Evolutionary conservation across 2,329 filamentous ascomycete genomes (phyloP), one percentile per base, ranked within the genome.

Genomic region (Cercospora sesami): DNA sequence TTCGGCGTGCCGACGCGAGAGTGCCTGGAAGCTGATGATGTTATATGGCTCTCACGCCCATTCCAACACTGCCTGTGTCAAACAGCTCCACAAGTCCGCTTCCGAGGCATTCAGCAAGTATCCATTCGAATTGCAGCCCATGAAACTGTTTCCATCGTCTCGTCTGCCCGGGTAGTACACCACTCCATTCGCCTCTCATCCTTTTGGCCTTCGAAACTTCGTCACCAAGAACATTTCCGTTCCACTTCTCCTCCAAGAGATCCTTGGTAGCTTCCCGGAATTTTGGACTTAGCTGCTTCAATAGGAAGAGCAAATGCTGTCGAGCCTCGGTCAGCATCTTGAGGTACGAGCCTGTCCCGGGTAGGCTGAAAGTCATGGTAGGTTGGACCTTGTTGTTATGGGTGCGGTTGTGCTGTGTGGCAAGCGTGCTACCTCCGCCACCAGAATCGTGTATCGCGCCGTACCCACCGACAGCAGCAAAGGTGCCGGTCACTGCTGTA

Each of bases 51-150:
- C 71, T 65, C 42, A 92, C 85, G 10, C 87, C 91, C 68, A 86
- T 83, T 1, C 91, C 91, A n/a, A 93, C 89, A 73, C 87, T 90
- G 14, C 89, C 84, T 12, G 91, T 93, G 75, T 92, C 87, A 77
- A 94, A 94, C 14, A 91, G 80, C 78, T 94, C 91, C 4, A 93
- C 85, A 16, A 90, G 75, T 1, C 91, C 91, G 30, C 88, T 83
- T 0, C 90, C 91, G 26, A 91, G 83, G 53, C 89, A 90, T 77
- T 93, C 90, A 48, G 86, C 88, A 51, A 93, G 76, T 16, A 91
- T 83, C 89, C 89, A 93, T 67, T 90, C 85, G 78, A 92, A 93
- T 53, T 85, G 80, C 68, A 92, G 78, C 0, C 91, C 91, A 74
- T 87, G 86, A 70, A 92, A 91, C 31, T 86, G 84, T 75, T 85